These are phyloP conservation scores for Jimgerdemannia flammicorona DNA, from an alignment of 192 early-diverging fungal species.

Conservation along the genomic window DNA sequence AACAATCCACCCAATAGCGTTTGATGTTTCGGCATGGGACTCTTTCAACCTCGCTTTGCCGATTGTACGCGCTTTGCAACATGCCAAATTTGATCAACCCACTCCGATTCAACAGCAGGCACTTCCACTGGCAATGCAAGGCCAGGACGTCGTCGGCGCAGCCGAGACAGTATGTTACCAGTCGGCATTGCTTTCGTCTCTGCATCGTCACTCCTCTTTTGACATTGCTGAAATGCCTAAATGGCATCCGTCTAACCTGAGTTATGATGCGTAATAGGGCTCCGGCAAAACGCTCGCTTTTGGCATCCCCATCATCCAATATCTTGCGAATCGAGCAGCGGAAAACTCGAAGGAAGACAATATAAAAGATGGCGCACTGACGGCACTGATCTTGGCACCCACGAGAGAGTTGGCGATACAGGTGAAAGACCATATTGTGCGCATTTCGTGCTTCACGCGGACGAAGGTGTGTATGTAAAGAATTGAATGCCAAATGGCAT, in stretches of 20 bases:
- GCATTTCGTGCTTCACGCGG: constrained; percentile 38
- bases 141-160: constrained; percentile 85
- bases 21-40: constrained; percentile 74
- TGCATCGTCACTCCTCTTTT: too few relatives aligned
- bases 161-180: constrained; percentile 77
- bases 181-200: not conserved
- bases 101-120: constrained; percentile 86
- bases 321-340: constrained; percentile 44
- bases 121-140: constrained; percentile 64
- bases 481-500: too few relatives aligned
- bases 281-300: constrained; percentile 96
- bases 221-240: too few relatives aligned
- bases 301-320: constrained; percentile 88
- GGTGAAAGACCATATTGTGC: constrained; percentile 78
- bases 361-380: not conserved
- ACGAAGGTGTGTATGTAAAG: constrained; percentile 9
- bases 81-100: constrained; percentile 69
- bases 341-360: not conserved
- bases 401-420: constrained; percentile 97
- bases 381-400: constrained; percentile 77
- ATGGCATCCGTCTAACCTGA: constrained; percentile 1
- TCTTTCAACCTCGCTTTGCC: constrained; percentile 48
- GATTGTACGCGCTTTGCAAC: constrained; percentile 65
- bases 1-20: too few relatives aligned
- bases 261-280: constrained; percentile 41